Base-by-base conservation (phyloP, 331 rosid species). In the Telfairia occidentalis region DNA sequence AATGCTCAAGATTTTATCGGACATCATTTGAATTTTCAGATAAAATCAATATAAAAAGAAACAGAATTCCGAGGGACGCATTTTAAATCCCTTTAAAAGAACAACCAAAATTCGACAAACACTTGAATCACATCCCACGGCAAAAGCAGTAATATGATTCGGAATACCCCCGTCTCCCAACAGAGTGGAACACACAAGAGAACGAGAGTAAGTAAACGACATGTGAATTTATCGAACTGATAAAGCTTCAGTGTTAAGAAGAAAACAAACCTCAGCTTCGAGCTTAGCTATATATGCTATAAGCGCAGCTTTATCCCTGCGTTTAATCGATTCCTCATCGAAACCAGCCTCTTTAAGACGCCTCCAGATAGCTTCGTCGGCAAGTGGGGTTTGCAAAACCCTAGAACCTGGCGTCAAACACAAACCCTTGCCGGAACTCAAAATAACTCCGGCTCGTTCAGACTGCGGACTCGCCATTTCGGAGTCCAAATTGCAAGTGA, bases 241-340 rank as follows among this genome's bases (percentile, higher is more conserved):
- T 34, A 43, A 24, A 55, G 43, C 11, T 7, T 5, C 6, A 4
- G 13, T 9, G 52, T 7, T 11, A 4, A 45, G 11, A 46, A 19
- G 58, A 50, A 18, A 53, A 54, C 74, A 48, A 79, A 94, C 98
- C 96, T 91, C 96, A 77, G 92, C 93, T 86, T 91, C 97, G 49
- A 95, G 96, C 85, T 90, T 91, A 6, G 97, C 88, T 60, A 95
- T 95, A 72, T 95, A 91, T 35, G 92, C 85, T 15, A 95, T 85
- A 61, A 95, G 97, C 38, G 96, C 96, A 54, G 97, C 92, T 85
- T 95, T 95, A 57, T 95, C 98, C 59, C 94, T 85, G 9, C 87
- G 90, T 74, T 81, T 81, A 74, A 91, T 88, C 2, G 97, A 85
- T 59, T 91, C 96, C 83, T 95, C 97, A 15, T 90, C 98, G 54